A percentile compares a stretch with the other conserved stretches of the same genome.
phyloP scores from a whole-genome alignment of 1,139 yeast species.

The Suhomyces bokatorum region DNA sequence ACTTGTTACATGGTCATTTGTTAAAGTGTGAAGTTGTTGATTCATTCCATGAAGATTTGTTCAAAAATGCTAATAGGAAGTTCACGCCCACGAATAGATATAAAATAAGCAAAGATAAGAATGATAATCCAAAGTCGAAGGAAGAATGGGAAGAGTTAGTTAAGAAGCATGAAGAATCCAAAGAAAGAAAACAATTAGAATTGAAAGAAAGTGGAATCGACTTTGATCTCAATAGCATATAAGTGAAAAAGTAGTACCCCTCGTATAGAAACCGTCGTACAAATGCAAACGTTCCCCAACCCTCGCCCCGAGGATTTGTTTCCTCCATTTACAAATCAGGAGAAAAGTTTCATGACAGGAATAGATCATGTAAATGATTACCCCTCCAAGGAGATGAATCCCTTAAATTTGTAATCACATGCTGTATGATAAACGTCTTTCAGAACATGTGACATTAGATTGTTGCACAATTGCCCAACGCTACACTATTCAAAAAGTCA shows the following conservation, averaged over 20 bases:
- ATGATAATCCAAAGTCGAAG: constrained; percentile 56
- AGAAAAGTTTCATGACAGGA: no score
- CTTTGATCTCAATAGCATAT: constrained; percentile 30
- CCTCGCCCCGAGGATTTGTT: no score
- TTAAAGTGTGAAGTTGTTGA: constrained; percentile 61
- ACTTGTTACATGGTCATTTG: constrained; percentile 83
- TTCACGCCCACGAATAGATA: constrained; percentile 67
- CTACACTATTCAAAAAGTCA: neutral
- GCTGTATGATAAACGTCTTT: neutral
- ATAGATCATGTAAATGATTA: no score
- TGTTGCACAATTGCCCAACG: neutral
- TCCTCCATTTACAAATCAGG: no score
- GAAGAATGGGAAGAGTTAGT: constrained; percentile 58
- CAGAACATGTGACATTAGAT: no score
- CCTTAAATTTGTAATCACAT: neutral
- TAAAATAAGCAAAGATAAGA: constrained; percentile 52
- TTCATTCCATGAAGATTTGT: constrained; percentile 45
- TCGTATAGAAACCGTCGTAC: no score
- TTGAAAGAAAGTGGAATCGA: constrained; percentile 58
- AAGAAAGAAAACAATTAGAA: constrained; percentile 45
- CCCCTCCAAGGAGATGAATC: no score
- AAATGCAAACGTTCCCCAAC: no score
- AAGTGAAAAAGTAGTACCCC: neutral
- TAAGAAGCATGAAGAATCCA: constrained; percentile 45
- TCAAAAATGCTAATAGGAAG: constrained; percentile 54